A percentile compares a stretch with the other conserved stretches of the same genome.
Evolutionary conservation across 2,329 filamentous ascomycete genomes (phyloP).

Genomic region (Cryoendolithus antarcticus): DNA sequence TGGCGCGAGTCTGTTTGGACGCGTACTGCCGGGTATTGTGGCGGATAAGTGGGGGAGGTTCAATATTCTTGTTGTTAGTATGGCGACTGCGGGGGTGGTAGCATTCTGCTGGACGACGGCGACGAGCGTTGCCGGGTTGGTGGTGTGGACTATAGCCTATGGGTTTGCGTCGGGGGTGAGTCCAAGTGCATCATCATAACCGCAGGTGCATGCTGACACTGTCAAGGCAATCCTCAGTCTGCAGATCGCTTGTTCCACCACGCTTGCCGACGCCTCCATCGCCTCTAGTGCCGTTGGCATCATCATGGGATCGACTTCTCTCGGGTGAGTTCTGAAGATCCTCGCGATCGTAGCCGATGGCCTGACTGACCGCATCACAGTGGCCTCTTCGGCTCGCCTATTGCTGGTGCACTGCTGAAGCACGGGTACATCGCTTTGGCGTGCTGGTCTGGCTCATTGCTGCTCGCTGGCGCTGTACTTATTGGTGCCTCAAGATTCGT

Average conservation of each 20-base stretch:
- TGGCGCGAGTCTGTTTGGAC: conserved; percentile 28
- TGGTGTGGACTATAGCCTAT: conserved; percentile 25
- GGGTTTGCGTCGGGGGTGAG: conserved; percentile 35
- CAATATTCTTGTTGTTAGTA: conserved; percentile 28
- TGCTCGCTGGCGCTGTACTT: conserved; percentile 9
- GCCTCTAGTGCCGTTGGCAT: conserved; percentile 33
- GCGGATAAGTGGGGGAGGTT: conserved; percentile 30
- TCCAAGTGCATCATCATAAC: neutral
- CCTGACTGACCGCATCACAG: too few species aligned
- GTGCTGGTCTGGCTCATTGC: conserved; percentile 8
- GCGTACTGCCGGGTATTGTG: conserved; percentile 27
- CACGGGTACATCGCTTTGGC: conserved; percentile 11
- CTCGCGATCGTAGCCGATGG: too few species aligned
- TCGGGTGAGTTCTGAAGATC: conserved; percentile 33
- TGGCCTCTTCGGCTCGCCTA: conserved; percentile 12
- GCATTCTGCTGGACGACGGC: conserved; percentile 23
- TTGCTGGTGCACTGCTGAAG: conserved; percentile 12
- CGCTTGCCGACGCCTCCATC: conserved; percentile 27
- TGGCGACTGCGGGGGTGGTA: conserved; percentile 23
- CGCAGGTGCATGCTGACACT: conserved; percentile 3
- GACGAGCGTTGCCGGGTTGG: conserved; percentile 11
- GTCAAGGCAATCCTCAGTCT: conserved; percentile 34
- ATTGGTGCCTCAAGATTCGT: conserved; percentile 4
- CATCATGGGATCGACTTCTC: conserved; percentile 29
- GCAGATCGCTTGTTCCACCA: conserved; percentile 34